phyloP scores from a whole-genome alignment of 2,329 filamentous ascomycete species.

The Fusarium sp. region DNA sequence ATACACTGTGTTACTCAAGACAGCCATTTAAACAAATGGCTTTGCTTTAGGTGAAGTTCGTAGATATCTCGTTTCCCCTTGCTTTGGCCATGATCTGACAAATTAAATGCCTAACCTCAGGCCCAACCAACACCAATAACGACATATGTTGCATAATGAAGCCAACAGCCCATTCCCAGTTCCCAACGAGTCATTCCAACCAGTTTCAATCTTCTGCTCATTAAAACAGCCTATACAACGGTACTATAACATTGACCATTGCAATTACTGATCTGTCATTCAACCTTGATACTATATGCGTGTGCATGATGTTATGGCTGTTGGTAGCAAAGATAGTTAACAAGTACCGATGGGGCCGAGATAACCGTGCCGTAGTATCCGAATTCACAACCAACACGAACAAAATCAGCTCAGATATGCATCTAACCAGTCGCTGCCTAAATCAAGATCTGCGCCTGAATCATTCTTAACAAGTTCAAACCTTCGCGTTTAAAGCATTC shows the following conservation, averaged over 20 bases:
- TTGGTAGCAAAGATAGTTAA: not conserved
- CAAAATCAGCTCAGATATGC: not conserved
- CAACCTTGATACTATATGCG: too few species aligned
- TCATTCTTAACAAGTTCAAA: not conserved
- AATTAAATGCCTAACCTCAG: not conserved
- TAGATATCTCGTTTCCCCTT: too few species aligned
- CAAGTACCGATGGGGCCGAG: not conserved
- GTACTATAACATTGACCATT: fast-evolving
- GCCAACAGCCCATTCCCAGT: fast-evolving
- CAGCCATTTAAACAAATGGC: too few species aligned
- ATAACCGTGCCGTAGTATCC: not conserved
- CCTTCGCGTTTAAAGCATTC: fast-evolving
- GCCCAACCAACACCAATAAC: fast-evolving
- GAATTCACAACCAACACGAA: not conserved
- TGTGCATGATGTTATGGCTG: not conserved
- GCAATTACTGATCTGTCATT: not conserved
- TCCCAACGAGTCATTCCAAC: fast-evolving
- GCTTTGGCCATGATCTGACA: not conserved
- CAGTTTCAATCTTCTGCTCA: fast-evolving
- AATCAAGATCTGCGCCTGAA: not conserved
- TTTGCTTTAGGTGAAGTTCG: too few species aligned
- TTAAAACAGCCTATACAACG: not conserved
- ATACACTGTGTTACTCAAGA: too few species aligned
- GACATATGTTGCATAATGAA: too few species aligned
- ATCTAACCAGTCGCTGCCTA: not conserved